Evolutionary conservation across 1,139 yeast genomes (phyloP).

Genomic region (Magnusiomyces tetraspermus): DNA sequence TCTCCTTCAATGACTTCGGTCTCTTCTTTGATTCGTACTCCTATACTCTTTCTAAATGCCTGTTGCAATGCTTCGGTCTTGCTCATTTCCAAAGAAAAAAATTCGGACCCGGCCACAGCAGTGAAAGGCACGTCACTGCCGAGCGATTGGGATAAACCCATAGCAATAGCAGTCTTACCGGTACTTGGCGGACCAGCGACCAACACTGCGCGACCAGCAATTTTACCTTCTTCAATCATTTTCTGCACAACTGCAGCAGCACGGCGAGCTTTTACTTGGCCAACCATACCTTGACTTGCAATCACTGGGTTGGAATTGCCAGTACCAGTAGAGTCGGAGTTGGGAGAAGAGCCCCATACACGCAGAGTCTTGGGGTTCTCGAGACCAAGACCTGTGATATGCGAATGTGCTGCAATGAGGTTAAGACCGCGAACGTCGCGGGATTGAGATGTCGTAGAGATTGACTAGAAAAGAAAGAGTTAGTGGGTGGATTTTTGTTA

Average conservation of each 20-base stretch:
- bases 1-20: constrained; percentile 98
- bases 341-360: constrained; percentile 63
- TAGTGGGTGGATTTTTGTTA: too few relatives aligned
- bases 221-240: constrained; percentile 87
- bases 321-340: too few relatives aligned
- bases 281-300: constrained; percentile 98
- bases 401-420: constrained; percentile 89
- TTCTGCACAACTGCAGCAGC: constrained; percentile 92
- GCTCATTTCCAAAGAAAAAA: constrained; percentile 80
- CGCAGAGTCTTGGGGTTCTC: constrained; percentile 64
- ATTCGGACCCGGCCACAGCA: constrained; percentile 88
- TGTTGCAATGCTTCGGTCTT: constrained; percentile 95
- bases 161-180: constrained; percentile 97
- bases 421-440: constrained; percentile 36
- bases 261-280: constrained; percentile 86
- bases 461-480: constrained; percentile 18
- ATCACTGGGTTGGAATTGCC: too few relatives aligned
- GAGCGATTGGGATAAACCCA: constrained; percentile 85
- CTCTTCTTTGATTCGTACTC: constrained; percentile 91
- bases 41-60: constrained; percentile 91
- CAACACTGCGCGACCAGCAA: constrained; percentile 93
- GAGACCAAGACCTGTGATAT: constrained; percentile 87
- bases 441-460: constrained; percentile 31
- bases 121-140: constrained; percentile 95
- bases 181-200: constrained; percentile 98